Evolutionary conservation across 306 rosid species (phyloP).

Genomic region (Rosa persica): DNA sequence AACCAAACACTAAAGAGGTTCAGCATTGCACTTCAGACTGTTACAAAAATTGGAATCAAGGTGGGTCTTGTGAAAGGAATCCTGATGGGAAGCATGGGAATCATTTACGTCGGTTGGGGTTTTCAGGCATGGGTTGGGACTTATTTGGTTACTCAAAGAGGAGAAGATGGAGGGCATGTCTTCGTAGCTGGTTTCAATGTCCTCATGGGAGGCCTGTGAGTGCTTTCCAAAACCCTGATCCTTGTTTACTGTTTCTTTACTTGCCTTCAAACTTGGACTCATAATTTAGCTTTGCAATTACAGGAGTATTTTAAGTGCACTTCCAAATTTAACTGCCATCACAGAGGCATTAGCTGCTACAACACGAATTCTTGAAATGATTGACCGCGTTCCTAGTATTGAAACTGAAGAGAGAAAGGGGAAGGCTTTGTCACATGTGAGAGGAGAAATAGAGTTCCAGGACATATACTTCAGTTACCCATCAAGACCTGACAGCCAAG

Average conservation of each 20-base stretch:
- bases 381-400: conserved; percentile 57
- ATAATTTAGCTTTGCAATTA: conserved; percentile 28
- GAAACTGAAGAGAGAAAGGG: conserved; percentile 73
- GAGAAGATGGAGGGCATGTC: conserved; percentile 77
- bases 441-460: conserved; percentile 71
- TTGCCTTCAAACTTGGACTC: conserved; percentile 12
- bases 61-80: conserved; percentile 76
- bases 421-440: conserved; percentile 76
- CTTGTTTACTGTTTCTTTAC: background rate
- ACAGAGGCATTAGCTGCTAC: conserved; percentile 72
- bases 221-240: conserved; percentile 22
- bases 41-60: conserved; percentile 64
- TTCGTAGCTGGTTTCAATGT: conserved; percentile 83
- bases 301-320: conserved; percentile 89
- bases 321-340: conserved; percentile 80
- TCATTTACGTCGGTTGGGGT: conserved; percentile 83
- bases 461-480: conserved; percentile 65
- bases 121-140: conserved; percentile 97
- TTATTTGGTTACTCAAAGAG: conserved; percentile 57
- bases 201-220: conserved; percentile 96
- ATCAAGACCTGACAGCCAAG: conserved; percentile 63
- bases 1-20: conserved; percentile 62
- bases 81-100: conserved; percentile 91
- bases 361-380: conserved; percentile 66
- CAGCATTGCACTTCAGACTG: conserved; percentile 65